These are phyloP conservation scores for Globisporangium heterothallicum DNA, from an alignment of 352 stramenopile species.

Conservation along the genomic window DNA sequence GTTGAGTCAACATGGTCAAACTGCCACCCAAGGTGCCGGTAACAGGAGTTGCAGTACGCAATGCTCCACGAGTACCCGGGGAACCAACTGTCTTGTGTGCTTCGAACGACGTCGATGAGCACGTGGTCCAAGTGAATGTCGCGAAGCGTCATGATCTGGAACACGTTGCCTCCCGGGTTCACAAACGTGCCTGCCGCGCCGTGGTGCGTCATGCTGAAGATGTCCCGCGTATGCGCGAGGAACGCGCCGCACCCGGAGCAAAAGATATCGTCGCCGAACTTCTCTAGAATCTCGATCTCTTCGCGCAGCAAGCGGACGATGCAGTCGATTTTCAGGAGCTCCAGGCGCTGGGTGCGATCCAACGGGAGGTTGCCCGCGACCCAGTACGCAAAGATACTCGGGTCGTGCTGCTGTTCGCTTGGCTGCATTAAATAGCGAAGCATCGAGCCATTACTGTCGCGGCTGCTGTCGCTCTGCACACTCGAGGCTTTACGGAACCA, in stretches of 20 bases:
- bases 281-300: slow-evolving; percentile 52
- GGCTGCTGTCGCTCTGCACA: slow-evolving; percentile 6
- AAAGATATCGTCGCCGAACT: slow-evolving; percentile 58
- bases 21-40: slow-evolving; percentile 70
- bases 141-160: slow-evolving; percentile 75
- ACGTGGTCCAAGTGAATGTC: slow-evolving; percentile 39
- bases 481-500: slow-evolving; percentile 49
- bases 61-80: slow-evolving; percentile 79
- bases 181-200: slow-evolving; percentile 70
- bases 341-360: slow-evolving; percentile 47
- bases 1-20: slow-evolving; percentile 44
- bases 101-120: slow-evolving; percentile 37
- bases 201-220: slow-evolving; percentile 71
- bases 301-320: slow-evolving; percentile 51
- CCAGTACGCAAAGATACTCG: slow-evolving; percentile 76
- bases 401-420: slow-evolving; percentile 40
- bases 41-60: slow-evolving; percentile 60
- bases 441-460: slow-evolving; percentile 21
- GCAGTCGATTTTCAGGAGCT: slow-evolving; percentile 53
- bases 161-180: slow-evolving; percentile 70
- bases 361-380: slow-evolving; percentile 67
- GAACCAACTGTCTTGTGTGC: slow-evolving; percentile 75
- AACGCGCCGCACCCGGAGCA: slow-evolving; percentile 59
- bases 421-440: slow-evolving; percentile 26
- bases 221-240: slow-evolving; percentile 62